Evolutionary conservation across 257 asterid species (phyloP).

Genomic region (Rehmannia glutinosa): DNA sequence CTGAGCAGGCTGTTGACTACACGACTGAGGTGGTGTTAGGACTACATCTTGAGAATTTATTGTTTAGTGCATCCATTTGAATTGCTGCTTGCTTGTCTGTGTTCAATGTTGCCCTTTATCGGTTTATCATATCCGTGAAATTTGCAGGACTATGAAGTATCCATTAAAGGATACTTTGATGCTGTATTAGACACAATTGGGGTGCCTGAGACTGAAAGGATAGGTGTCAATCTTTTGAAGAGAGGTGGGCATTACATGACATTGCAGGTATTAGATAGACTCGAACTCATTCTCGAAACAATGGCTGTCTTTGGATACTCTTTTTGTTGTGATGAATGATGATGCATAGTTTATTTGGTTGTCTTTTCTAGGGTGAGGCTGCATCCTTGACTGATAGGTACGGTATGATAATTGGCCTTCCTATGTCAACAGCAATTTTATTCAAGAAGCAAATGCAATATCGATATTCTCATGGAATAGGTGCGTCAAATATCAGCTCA

Average conservation of each 20-base stretch:
- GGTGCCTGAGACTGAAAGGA: conserved; percentile 75
- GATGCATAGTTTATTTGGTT: conserved; percentile 5
- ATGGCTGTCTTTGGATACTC: not conserved
- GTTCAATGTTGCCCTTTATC: not conserved
- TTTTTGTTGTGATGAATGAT: not conserved
- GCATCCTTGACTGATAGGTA: conserved; percentile 76
- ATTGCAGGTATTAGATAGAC: conserved; percentile 54
- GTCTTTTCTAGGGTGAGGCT: conserved; percentile 77
- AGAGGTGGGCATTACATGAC: conserved; percentile 99
- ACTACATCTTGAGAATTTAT: not conserved
- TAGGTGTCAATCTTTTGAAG: conserved; percentile 67
- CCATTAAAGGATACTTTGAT: conserved; percentile 81
- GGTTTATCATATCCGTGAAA: not conserved
- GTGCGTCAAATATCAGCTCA: conserved; percentile 23
- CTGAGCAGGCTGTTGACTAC: conserved; percentile 86
- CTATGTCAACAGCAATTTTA: conserved; percentile 63
- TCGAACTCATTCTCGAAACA: not conserved
- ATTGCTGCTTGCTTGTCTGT: not conserved
- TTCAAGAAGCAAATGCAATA: conserved; percentile 72
- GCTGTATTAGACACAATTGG: conserved; percentile 96
- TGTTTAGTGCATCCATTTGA: not conserved
- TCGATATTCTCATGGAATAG: conserved; percentile 82
- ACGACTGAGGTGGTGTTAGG: conserved; percentile 57
- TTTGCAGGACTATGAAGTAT: conserved; percentile 63
- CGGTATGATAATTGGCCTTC: conserved; percentile 78